phyloP scores from a whole-genome alignment of 352 stramenopile genomes.

The Phytophthora sansomeana region DNA sequence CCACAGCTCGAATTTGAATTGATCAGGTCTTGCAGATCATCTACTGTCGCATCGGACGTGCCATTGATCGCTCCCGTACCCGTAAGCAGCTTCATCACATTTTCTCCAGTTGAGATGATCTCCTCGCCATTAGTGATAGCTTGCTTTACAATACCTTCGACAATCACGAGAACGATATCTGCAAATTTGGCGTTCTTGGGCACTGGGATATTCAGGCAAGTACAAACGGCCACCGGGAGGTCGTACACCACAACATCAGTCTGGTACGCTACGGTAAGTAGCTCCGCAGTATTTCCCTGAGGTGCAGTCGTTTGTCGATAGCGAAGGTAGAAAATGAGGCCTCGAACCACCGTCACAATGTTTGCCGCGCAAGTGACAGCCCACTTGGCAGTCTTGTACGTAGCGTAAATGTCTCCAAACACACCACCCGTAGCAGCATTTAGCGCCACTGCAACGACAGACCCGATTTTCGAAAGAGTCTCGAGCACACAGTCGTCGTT shows the following conservation, averaged over 20 bases:
- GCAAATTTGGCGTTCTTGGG: slow-evolving; percentile 28
- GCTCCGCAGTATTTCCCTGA: slow-evolving; percentile 22
- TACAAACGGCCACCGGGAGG: slow-evolving; percentile 25
- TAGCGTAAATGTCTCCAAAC: slow-evolving; percentile 27
- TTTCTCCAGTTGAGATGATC: slow-evolving; percentile 37
- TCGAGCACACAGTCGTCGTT: slow-evolving; percentile 37
- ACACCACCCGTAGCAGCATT: slow-evolving; percentile 36
- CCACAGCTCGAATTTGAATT: slow-evolving; percentile 27
- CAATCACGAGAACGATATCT: slow-evolving; percentile 22
- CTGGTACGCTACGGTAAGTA: slow-evolving; percentile 31
- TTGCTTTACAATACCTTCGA: slow-evolving; percentile 42
- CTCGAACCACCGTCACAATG: slow-evolving; percentile 25
- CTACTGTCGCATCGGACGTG: slow-evolving; percentile 20
- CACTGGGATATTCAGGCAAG: slow-evolving; percentile 22
- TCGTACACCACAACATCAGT: slow-evolving; percentile 30
- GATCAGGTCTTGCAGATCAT: slow-evolving; percentile 34
- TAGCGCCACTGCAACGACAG: slow-evolving; percentile 32
- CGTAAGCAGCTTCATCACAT: slow-evolving; percentile 31
- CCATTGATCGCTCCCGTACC: slow-evolving; percentile 25
- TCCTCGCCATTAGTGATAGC: slow-evolving; percentile 36
- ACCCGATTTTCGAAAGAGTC: slow-evolving; percentile 35
- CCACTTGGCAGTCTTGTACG: slow-evolving; percentile 36
- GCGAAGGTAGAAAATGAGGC: slow-evolving; percentile 29
- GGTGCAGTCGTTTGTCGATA: slow-evolving; percentile 32
- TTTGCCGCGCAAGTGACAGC: slow-evolving; percentile 34